Conservation (phyloP, 139 green algal genomes). For the Zygnema cylindricum region DNA sequence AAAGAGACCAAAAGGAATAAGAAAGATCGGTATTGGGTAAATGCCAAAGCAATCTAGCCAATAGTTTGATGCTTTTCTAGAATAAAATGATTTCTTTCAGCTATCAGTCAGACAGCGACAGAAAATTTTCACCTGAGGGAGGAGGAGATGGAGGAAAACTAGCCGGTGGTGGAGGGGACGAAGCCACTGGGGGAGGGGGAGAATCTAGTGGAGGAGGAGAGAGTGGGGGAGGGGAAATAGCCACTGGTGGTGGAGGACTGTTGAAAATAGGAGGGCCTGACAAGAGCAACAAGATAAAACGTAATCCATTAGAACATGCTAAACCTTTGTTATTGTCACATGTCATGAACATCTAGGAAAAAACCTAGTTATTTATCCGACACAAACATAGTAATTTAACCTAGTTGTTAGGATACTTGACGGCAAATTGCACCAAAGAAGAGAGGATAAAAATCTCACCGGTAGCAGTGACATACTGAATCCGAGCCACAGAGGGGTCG, state of each 20-base stretch:
- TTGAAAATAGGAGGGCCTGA: neutral
- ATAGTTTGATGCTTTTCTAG: too few relatives aligned
- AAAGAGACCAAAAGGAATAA: neutral
- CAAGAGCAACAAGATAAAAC: neutral
- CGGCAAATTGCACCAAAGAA: neutral
- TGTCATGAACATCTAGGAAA: constrained; percentile 5
- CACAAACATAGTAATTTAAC: neutral
- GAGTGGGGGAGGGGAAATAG: neutral
- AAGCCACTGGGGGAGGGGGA: neutral
- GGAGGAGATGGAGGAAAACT: neutral
- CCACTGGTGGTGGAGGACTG: neutral
- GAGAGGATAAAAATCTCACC: neutral
- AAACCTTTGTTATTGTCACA: neutral
- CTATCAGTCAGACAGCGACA: neutral
- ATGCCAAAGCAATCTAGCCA: too few relatives aligned
- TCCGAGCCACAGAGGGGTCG: constrained; percentile 4
- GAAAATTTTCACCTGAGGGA: neutral
- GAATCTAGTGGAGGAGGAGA: neutral
- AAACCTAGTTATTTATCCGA: neutral
- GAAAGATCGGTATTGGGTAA: too few relatives aligned
- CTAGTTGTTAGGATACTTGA: neutral
- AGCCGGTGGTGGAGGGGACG: neutral
- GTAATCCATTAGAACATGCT: neutral
- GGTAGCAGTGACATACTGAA: neutral
- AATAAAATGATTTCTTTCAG: neutral